Evolutionary conservation across 83 land plant species (phyloP), one percentile per base, ranked within the genome.

Genomic region (Diphasiastrum complanatum): DNA sequence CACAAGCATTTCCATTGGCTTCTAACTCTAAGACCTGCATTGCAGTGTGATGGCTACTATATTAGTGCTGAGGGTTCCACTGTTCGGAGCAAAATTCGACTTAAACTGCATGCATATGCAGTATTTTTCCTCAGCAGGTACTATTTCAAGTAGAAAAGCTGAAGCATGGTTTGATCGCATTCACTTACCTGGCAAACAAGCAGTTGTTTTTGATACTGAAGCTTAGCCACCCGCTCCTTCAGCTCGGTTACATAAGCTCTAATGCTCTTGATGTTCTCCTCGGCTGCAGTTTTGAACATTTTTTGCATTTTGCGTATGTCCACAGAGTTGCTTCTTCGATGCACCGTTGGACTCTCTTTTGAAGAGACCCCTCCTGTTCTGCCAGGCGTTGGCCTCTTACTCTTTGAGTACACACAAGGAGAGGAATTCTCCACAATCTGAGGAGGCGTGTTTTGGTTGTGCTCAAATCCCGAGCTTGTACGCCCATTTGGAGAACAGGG

Each of bases 201-300:
- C 2, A 95, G 81, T 70, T 89, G 92, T 45, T 95, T 95, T 60
- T 95, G 99, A 64, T 89, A 95, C 48, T 95, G 99, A 33, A 95
- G 82, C 74, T 95, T 89, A 22, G 99, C 99, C 40, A 89, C 97
- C 51, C 99, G 80, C 60, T 95, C 99, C 70, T 95, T 89, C 32
- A 95, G 75, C 49, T 95, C 99, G 11, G 92, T 86, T 0, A 89
- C 99, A 74, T 89, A 95, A n/a, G 89, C 76, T 51, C 80, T 72
- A 54, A 95, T 86, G 77, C 85, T 95, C 71, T 85, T 80, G 41
- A 89, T 86, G 65, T 95, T 95, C 71, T 95, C 93, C 59, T 89
- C 97, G 41, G 99, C 93, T 47, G 99, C 97, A 68, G 82, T 95
- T 66, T 89, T 84, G 50, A 89, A 89, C 92, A 95, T 79, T 51